Evolutionary conservation across 768 basidiomycete species (phyloP).

Genomic region (Suillus clintonianus): DNA sequence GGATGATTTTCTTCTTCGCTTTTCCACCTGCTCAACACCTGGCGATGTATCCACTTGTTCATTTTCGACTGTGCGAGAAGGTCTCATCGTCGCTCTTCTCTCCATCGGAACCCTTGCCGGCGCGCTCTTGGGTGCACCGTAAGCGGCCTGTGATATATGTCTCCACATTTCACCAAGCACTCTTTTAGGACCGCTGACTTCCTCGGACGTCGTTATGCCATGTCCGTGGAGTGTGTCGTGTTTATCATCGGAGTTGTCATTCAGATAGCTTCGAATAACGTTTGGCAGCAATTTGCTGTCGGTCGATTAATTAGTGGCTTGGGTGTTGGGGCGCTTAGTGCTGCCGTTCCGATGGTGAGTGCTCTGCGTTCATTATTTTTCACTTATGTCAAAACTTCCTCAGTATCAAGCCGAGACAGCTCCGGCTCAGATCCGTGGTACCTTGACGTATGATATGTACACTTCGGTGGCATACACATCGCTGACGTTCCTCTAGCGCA

Average conservation of each 20-base stretch:
- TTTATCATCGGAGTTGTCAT: slow-evolving; percentile 65
- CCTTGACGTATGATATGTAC: slow-evolving; percentile 43
- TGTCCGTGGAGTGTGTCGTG: slow-evolving; percentile 58
- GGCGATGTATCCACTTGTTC: slow-evolving; percentile 44
- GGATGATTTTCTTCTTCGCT: slow-evolving; percentile 66
- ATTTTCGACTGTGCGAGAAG: slow-evolving; percentile 58
- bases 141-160: slow-evolving; percentile 25
- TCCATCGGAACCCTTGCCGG: slow-evolving; percentile 70
- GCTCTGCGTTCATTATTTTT: slow-evolving; percentile 1
- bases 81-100: slow-evolving; percentile 72
- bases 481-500: slow-evolving; percentile 26
- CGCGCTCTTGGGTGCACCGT: slow-evolving; percentile 62
- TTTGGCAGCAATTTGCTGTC: slow-evolving; percentile 70
- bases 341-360: slow-evolving; percentile 63
- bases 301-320: slow-evolving; percentile 68
- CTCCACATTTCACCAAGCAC: neutral
- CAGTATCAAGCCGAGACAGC: slow-evolving; percentile 75
- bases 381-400: slow-evolving; percentile 6
- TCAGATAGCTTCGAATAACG: slow-evolving; percentile 48
- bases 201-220: slow-evolving; percentile 68
- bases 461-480: neutral
- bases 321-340: slow-evolving; percentile 67
- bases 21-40: slow-evolving; percentile 51
- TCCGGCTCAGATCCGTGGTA: slow-evolving; percentile 70
- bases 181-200: slow-evolving; percentile 54